Base-by-base conservation (phyloP, 1,284 basidiomycete genomes). In the Naganishia albida region DNA sequence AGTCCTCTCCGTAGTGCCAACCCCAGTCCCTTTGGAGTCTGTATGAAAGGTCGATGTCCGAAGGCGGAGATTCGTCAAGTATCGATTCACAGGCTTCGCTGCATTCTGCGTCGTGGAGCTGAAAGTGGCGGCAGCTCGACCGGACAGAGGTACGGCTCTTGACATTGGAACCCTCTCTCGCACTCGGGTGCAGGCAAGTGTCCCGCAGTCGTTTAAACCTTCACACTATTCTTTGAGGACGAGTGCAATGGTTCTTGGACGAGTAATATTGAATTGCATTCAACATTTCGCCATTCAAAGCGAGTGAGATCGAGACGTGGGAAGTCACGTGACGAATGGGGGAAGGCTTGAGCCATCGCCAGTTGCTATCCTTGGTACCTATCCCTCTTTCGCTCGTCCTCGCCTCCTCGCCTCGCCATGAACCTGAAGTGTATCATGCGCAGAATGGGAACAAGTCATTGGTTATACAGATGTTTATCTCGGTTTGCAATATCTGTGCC, bases 61-160 rank as follows among this genome's bases (percentile, higher is more conserved):
- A 50, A 60, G 57, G 20, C 57, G 57, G 8, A 60, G 48, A 26
- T 60, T 60, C 25, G 15, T 48, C 16, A 60, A 26, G 49, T 60
- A 49, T 28, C 46, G 57, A 60, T 60, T 26, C 15, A 60, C 57
- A 10, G 46, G 40, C 40, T 44, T 60, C 16, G 20, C 46, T 39
- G 57, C 46, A 38, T 60, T 60, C 34, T 60, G 57, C 38, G 38
- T 50, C 40, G 57, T 50, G 15, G 57, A 60, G 57, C 46, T 60
- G 23, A 60, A n/a, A 26, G 46, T 50, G 15, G 46, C 38, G 25
- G 57, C 57, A 26, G 57, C 57, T 50, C 57, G 57, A 38, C 34
- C 57, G 38, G 57, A 49, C 26, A 50, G 26, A 26, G 57, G 57
- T 34, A 50, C 57, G 20, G 57, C 57, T 60, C 57, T 60, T 30